A percentile compares a stretch with the other conserved stretches of the same genome.
phyloP scores from a whole-genome alignment of 2,329 filamentous ascomycete genomes.

The Fusarium veterinarium region DNA sequence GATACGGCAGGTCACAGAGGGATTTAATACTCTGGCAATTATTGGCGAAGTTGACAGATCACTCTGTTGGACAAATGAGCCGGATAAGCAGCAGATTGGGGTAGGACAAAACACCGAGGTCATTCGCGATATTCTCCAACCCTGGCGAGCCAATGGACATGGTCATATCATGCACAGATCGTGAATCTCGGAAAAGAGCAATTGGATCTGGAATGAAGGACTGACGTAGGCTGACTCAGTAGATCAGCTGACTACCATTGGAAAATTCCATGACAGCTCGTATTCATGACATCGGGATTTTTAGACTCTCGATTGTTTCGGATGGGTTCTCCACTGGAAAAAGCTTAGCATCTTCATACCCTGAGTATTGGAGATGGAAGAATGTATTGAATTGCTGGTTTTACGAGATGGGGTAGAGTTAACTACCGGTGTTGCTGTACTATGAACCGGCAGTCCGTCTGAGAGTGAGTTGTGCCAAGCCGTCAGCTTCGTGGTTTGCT shows the following conservation, averaged over 20 bases:
- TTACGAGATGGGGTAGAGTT: background rate
- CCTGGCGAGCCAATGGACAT: background rate
- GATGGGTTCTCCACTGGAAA: constrained; percentile 36
- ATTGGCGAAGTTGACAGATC: constrained; percentile 26
- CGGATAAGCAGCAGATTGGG: constrained; percentile 13
- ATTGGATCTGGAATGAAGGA: background rate
- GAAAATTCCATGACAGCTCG: constrained; percentile 6
- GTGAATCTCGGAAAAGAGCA: background rate
- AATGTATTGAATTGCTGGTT: background rate
- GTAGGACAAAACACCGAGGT: constrained; percentile 4
- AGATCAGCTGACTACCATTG: constrained; percentile 19
- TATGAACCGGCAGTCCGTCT: background rate
- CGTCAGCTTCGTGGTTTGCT: background rate
- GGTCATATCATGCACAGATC: background rate
- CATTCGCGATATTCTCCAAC: constrained; percentile 1
- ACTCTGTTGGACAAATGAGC: constrained; percentile 3
- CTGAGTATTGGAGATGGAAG: constrained; percentile 3
- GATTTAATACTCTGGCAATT: constrained; percentile 16
- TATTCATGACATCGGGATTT: constrained; percentile 1
- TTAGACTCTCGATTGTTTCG: constrained; percentile 32
- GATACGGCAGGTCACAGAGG: constrained; percentile 23
- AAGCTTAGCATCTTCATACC: constrained; percentile 32
- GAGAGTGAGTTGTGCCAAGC: constrained; percentile 14
- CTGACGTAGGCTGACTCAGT: constrained; percentile 8
- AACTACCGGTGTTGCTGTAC: background rate